These are phyloP conservation scores for Hypoxylon rickii DNA, from an alignment of 495 filamentous ascomycete genomes.

Conservation along the genomic window DNA sequence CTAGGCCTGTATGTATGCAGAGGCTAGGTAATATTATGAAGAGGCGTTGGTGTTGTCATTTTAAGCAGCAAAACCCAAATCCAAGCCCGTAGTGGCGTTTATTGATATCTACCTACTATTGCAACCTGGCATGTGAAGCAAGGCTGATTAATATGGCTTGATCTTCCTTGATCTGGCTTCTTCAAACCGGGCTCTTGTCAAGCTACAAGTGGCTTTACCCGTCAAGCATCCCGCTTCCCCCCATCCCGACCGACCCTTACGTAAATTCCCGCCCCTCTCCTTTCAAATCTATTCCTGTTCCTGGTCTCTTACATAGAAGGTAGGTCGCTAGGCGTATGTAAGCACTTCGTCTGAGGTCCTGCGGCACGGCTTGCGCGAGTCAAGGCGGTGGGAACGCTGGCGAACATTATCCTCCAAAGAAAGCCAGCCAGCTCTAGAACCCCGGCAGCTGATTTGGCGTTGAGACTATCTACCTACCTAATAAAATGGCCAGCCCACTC, in stretches of 20 bases:
- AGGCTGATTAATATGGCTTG: slow-evolving; percentile 5
- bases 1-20: too few relatives aligned
- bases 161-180: too few relatives aligned
- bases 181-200: not conserved
- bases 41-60: too few relatives aligned
- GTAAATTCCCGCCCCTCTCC: too few relatives aligned
- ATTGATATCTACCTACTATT: too few relatives aligned
- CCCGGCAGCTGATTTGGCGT: slow-evolving; percentile 31
- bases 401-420: slow-evolving; percentile 7
- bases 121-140: slow-evolving; percentile 1
- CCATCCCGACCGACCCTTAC: too few relatives aligned
- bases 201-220: slow-evolving; percentile 26
- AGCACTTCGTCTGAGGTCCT: not conserved
- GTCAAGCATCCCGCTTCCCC: not conserved
- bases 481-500: slow-evolving; percentile 1
- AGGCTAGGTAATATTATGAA: too few relatives aligned
- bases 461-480: slow-evolving; percentile 16
- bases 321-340: not conserved
- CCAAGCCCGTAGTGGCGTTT: not conserved
- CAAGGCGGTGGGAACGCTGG: slow-evolving; percentile 18
- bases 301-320: too few relatives aligned
- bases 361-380: slow-evolving; percentile 11
- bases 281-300: too few relatives aligned
- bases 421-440: slow-evolving; percentile 30
- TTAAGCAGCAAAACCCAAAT: too few relatives aligned